Conservation (phyloP, 495 filamentous ascomycete species). For the Entonaema liquescens region DNA sequence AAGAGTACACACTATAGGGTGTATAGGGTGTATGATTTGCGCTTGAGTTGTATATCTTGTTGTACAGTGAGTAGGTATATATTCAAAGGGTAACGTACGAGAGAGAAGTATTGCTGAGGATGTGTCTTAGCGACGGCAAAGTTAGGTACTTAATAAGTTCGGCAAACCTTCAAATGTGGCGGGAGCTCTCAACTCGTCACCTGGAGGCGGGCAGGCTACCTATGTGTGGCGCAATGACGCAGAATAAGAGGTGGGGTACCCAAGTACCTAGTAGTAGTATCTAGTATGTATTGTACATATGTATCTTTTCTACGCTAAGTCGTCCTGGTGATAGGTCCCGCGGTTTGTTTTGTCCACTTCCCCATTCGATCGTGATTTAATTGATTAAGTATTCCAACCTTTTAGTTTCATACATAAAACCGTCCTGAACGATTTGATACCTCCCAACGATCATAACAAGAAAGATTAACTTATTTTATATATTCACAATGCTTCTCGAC, state of each 20-base stretch:
- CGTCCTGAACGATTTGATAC: not conserved
- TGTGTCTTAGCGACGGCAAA: not conserved
- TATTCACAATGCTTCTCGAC: constrained; percentile 88
- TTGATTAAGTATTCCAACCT: not conserved
- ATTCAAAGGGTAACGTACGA: constrained; percentile 47
- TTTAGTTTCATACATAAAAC: not conserved
- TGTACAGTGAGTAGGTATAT: constrained; percentile 2
- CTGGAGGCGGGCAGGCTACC: constrained; percentile 32
- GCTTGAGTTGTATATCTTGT: constrained; percentile 2
- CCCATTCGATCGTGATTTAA: constrained; percentile 14
- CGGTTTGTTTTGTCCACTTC: constrained; percentile 34
- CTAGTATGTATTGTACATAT: not conserved
- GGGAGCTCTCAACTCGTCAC: constrained; percentile 36
- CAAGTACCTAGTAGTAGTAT: not conserved
- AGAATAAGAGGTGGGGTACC: constrained; percentile 24
- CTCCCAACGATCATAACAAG: not conserved
- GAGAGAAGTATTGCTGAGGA: not conserved
- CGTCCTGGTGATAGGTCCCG: constrained; percentile 38
- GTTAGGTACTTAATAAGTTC: constrained; percentile 18
- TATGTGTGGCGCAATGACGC: constrained; percentile 61
- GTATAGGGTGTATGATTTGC: not conserved
- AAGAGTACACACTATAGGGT: not conserved
- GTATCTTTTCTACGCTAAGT: constrained; percentile 1
- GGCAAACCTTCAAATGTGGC: constrained; percentile 50
- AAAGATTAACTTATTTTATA: not conserved